phyloP scores from a whole-genome alignment of 495 filamentous ascomycete genomes.

The Hypoxylon crocopeplum region DNA sequence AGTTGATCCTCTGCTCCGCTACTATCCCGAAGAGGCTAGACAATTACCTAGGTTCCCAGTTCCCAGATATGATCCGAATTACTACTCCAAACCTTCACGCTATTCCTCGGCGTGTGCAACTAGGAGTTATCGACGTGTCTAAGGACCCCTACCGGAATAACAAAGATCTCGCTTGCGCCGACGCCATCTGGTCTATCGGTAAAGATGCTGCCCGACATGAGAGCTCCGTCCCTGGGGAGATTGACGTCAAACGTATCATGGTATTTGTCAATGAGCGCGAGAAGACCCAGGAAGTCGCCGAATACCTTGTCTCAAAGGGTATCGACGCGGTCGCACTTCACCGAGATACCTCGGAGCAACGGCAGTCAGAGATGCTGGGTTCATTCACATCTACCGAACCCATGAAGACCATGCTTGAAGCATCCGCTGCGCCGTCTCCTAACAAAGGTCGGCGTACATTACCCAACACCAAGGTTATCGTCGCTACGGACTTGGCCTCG shows the following conservation, averaged over 20 bases:
- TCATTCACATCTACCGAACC: slow-evolving; percentile 72
- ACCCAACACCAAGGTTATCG: slow-evolving; percentile 84
- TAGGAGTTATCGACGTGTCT: slow-evolving; percentile 90
- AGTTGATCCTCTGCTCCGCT: slow-evolving; percentile 94
- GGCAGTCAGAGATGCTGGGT: slow-evolving; percentile 74
- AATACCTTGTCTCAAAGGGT: slow-evolving; percentile 81
- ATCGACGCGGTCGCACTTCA: slow-evolving; percentile 85
- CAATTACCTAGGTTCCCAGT: slow-evolving; percentile 76
- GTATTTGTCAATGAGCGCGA: slow-evolving; percentile 99
- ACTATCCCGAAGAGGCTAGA: slow-evolving; percentile 93
- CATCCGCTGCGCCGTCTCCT: slow-evolving; percentile 10
- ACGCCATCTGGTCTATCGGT: slow-evolving; percentile 91
- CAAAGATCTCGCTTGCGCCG: slow-evolving; percentile 88
- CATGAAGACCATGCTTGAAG: slow-evolving; percentile 40
- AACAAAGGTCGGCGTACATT: slow-evolving; percentile 42
- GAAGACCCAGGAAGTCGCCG: slow-evolving; percentile 77
- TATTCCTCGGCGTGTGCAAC: slow-evolving; percentile 91
- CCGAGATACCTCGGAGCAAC: slow-evolving; percentile 76
- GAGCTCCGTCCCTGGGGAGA: slow-evolving; percentile 45
- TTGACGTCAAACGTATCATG: slow-evolving; percentile 83
- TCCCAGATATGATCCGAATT: slow-evolving; percentile 81
- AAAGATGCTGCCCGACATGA: slow-evolving; percentile 70
- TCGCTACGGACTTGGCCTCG: slow-evolving; percentile 91
- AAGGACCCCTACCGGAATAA: slow-evolving; percentile 90
- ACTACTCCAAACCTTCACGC: slow-evolving; percentile 95